Conservation (phyloP, 1,139 yeast genomes). For the Pichia sp. region DNA sequence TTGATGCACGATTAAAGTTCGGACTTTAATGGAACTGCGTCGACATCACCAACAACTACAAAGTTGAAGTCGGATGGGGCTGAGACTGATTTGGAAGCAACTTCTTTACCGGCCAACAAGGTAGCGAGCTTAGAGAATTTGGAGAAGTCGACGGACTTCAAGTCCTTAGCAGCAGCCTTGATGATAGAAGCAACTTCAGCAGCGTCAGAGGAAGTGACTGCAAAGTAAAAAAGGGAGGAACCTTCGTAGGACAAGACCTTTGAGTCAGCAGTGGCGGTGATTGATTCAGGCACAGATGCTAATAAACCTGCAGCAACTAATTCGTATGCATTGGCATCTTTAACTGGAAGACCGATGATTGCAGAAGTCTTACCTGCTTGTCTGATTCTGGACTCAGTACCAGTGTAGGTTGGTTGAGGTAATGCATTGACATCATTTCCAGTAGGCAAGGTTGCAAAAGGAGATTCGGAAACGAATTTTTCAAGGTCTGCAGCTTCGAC, state of each 20-base stretch:
- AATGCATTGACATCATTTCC: slow-evolving; percentile 36
- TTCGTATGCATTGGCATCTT: slow-evolving; percentile 65
- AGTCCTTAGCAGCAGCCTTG: slow-evolving; percentile 47
- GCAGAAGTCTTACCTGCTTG: slow-evolving; percentile 65
- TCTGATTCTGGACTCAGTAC: slow-evolving; percentile 75
- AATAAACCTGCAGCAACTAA: slow-evolving; percentile 73
- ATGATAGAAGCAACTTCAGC: slow-evolving; percentile 54
- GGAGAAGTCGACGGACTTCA: slow-evolving; percentile 35
- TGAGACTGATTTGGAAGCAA: slow-evolving; percentile 49
- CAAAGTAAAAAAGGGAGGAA: slow-evolving; percentile 75
- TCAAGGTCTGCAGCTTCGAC: slow-evolving; percentile 68
- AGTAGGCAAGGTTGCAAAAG: slow-evolving; percentile 65
- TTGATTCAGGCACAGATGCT: slow-evolving; percentile 48
- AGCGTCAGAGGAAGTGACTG: slow-evolving; percentile 59
- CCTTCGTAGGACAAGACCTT: slow-evolving; percentile 65
- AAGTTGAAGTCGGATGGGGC: slow-evolving; percentile 56
- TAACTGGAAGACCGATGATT: slow-evolving; percentile 74
- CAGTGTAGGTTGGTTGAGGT: slow-evolving; percentile 46
- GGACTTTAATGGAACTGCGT: slow-evolving; percentile 82
- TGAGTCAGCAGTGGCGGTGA: slow-evolving; percentile 40
- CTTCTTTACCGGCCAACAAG: slow-evolving; percentile 44
- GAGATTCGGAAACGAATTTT: slow-evolving; percentile 61
- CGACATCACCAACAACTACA: slow-evolving; percentile 88
- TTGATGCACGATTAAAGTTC: slow-evolving; percentile 54
- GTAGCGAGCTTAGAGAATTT: slow-evolving; percentile 21